phyloP scores from a whole-genome alignment of 116 monocot species.

The Cymodocea nodosa region DNA sequence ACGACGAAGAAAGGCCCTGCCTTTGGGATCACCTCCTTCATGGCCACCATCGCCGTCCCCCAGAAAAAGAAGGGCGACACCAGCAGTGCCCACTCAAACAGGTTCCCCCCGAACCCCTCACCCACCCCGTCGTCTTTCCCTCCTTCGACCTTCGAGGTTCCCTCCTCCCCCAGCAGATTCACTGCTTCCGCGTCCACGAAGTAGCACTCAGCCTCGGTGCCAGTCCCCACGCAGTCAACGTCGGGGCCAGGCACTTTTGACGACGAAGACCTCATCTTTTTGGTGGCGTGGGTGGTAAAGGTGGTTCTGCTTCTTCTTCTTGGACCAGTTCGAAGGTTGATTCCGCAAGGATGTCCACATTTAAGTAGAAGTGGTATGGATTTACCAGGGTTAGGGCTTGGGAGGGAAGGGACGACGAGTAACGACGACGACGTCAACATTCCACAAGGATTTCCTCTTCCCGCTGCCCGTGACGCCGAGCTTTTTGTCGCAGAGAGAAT shows the following conservation, averaged over 20 bases:
- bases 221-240: conserved; percentile 65
- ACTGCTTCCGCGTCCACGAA: neutral
- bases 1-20: conserved; percentile 88
- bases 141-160: neutral
- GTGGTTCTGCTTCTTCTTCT: neutral
- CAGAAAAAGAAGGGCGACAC: conserved; percentile 97
- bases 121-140: neutral
- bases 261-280: neutral
- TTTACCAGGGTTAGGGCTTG: neutral
- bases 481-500: too few species aligned
- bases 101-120: conserved; percentile 8
- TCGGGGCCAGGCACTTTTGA: neutral
- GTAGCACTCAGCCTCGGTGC: conserved; percentile 15
- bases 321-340: neutral
- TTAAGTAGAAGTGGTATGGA: neutral
- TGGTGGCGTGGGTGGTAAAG: neutral
- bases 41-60: conserved; percentile 97
- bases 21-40: conserved; percentile 94
- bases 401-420: neutral
- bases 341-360: neutral
- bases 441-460: too few species aligned
- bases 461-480: too few species aligned
- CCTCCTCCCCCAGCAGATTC: neutral
- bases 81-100: conserved; percentile 47
- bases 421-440: neutral